Evolutionary conservation across 805 yeast genomes (phyloP).

Genomic region (Tetrapisispora phaffii): DNA sequence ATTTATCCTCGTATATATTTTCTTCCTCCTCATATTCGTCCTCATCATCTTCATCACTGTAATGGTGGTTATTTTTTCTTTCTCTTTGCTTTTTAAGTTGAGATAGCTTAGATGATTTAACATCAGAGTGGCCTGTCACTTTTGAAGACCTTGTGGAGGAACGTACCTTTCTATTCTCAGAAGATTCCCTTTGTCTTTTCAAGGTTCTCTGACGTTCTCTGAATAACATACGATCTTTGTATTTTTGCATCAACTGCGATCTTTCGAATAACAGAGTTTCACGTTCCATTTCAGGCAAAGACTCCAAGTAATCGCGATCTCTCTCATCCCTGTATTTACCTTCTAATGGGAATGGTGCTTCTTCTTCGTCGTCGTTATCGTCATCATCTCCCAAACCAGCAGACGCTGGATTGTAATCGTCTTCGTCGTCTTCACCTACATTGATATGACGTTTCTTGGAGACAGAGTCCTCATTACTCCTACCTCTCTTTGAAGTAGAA

Average conservation of each 20-base stretch:
- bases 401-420: slow-evolving; percentile 31
- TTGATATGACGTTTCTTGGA: slow-evolving; percentile 30
- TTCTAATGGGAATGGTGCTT: slow-evolving; percentile 85
- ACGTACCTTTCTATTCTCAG: slow-evolving; percentile 16
- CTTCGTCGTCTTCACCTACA: slow-evolving; percentile 30
- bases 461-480: slow-evolving; percentile 21
- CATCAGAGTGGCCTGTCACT: slow-evolving; percentile 32
- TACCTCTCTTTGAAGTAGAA: slow-evolving; percentile 19
- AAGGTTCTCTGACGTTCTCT: slow-evolving; percentile 65
- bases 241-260: slow-evolving; percentile 82
- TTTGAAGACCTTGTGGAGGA: slow-evolving; percentile 30
- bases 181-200: slow-evolving; percentile 18
- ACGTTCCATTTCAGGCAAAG: slow-evolving; percentile 84
- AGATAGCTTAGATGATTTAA: slow-evolving; percentile 45
- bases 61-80: slow-evolving; percentile 40
- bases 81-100: slow-evolving; percentile 72
- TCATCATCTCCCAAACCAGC: slow-evolving; percentile 25
- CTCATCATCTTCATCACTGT: slow-evolving; percentile 37
- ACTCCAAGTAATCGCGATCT: slow-evolving; percentile 55
- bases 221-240: slow-evolving; percentile 71
- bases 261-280: slow-evolving; percentile 88
- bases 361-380: slow-evolving; percentile 32
- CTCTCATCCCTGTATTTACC: slow-evolving; percentile 79
- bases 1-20: slow-evolving; percentile 40
- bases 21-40: slow-evolving; percentile 32